A percentile compares a stretch with the other conserved stretches of the same genome.
phyloP scores from a whole-genome alignment of 2,329 filamentous ascomycete species.

The Penicillium sp. region DNA sequence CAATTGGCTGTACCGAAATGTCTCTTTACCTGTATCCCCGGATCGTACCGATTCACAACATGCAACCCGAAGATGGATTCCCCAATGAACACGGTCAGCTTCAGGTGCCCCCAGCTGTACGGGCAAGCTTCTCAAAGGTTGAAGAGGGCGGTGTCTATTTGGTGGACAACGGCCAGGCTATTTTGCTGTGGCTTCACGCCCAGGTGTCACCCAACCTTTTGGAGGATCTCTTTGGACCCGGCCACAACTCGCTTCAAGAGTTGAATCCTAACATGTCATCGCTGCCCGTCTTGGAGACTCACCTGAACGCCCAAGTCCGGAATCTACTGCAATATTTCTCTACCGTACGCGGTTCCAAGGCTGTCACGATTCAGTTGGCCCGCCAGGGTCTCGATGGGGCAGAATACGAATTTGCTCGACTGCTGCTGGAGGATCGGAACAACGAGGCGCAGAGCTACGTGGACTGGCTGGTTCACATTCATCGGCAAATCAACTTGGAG shows the following conservation, averaged over 20 bases:
- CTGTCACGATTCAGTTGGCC: slow-evolving; percentile 80
- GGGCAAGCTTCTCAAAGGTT: slow-evolving; percentile 78
- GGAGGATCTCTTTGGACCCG: slow-evolving; percentile 80
- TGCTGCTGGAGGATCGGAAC: slow-evolving; percentile 90
- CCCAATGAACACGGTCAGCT: slow-evolving; percentile 87
- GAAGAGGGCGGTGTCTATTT: slow-evolving; percentile 92
- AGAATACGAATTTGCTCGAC: slow-evolving; percentile 90
- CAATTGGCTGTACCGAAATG: slow-evolving; percentile 79
- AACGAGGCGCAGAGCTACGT: slow-evolving; percentile 98
- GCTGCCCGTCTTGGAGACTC: slow-evolving; percentile 79
- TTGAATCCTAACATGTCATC: slow-evolving; percentile 76
- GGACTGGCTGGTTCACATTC: slow-evolving; percentile 94
- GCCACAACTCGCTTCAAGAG: slow-evolving; percentile 61
- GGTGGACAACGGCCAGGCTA: slow-evolving; percentile 89
- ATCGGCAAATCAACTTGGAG: slow-evolving; percentile 89
- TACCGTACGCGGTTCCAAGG: slow-evolving; percentile 75
- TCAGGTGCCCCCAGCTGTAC: slow-evolving; percentile 70
- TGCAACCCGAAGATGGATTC: slow-evolving; percentile 82
- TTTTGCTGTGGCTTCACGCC: slow-evolving; percentile 85
- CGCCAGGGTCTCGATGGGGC: slow-evolving; percentile 89
- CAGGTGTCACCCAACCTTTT: slow-evolving; percentile 90
- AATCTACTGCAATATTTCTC: slow-evolving; percentile 87
- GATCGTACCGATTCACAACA: slow-evolving; percentile 85
- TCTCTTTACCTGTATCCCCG: slow-evolving; percentile 91
- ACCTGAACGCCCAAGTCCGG: slow-evolving; percentile 87